Conservation (phyloP, 192 early-diverging fungal genomes). For the Chytriomyces hyalinus region DNA sequence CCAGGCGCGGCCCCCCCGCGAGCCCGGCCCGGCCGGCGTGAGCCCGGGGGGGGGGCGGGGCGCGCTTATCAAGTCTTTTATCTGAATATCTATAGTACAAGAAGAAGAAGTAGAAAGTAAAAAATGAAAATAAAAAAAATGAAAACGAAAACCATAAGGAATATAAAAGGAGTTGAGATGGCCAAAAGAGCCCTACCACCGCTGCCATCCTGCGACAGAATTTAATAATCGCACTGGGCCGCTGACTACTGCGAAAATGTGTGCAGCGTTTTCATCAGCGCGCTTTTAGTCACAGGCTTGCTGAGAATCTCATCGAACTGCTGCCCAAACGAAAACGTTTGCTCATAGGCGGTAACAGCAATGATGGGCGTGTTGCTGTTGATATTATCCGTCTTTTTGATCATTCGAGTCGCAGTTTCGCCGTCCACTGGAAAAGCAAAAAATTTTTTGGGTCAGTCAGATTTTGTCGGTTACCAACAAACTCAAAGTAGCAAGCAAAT, state of each 20-base stretch:
- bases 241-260: background rate
- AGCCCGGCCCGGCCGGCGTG: no score
- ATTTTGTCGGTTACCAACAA: background rate
- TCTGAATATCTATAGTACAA: no score
- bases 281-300: constrained; percentile 76
- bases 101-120: no score
- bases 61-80: no score
- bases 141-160: no score
- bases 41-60: no score
- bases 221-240: no score
- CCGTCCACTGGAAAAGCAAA: constrained; percentile 70
- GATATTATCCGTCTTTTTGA: constrained; percentile 88
- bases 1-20: no score
- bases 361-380: constrained; percentile 87
- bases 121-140: no score
- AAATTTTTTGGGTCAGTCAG: background rate
- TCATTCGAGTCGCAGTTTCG: constrained; percentile 90
- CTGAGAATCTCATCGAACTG: constrained; percentile 74
- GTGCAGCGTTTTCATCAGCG: constrained; percentile 43
- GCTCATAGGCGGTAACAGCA: constrained; percentile 76
- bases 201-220: no score
- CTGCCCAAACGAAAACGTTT: constrained; percentile 41
- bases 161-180: no score
- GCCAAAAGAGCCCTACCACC: no score
- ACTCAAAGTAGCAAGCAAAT: constrained; percentile 6